Evolutionary conservation across 225 moss, liverwort and hornwort species (phyloP), one percentile per base, ranked within the genome.

Genomic region (Marchantia paleacea): DNA sequence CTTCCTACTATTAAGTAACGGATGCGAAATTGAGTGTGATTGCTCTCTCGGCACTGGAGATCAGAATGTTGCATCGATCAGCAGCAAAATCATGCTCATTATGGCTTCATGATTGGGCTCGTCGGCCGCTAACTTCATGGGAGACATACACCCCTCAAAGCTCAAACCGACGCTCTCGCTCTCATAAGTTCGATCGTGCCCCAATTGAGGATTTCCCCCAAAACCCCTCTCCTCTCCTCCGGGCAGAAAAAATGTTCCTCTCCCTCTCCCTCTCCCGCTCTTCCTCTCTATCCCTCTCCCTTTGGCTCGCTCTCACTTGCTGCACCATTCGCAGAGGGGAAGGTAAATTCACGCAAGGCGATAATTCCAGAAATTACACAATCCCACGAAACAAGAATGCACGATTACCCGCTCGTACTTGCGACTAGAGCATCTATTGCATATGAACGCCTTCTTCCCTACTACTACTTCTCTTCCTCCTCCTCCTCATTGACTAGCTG

Each of bases 401-500:
- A 47, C 71, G 11, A 71, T 71, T 71, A 49, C 71, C 19, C 71
- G 18, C 71, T 50, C 49, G 20, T 24, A 8, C 71, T 50, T 18
- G 39, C 39, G 39, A 39, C 39, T 39, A 39, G 39, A 2, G 39
- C 39, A 39, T 39, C n/a, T n/a, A n/a, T n/a, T n/a, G n/a, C n/a
- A n/a, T n/a, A 29, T 29, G 67, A 6, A 67, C 30, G 30, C 12
- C 29, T 68, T 39, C 39, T 39, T 39, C 39, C 39, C 39, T 39
- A 39, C 39, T 5, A 2, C 39, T 39, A 39, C 39, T 39, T 12
- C 20, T 47, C 49, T 30, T 71, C 16, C 49, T 71, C 71, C 48
- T 71, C 49, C 71, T 71, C 71, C 71, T 71, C 71, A 71, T 39
- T 71, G 49, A 71, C 49, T 71, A 9, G 71, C 71, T 16, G 31